Base-by-base conservation (phyloP, 352 stramenopile genomes). In the Pythium volutum region DNA sequence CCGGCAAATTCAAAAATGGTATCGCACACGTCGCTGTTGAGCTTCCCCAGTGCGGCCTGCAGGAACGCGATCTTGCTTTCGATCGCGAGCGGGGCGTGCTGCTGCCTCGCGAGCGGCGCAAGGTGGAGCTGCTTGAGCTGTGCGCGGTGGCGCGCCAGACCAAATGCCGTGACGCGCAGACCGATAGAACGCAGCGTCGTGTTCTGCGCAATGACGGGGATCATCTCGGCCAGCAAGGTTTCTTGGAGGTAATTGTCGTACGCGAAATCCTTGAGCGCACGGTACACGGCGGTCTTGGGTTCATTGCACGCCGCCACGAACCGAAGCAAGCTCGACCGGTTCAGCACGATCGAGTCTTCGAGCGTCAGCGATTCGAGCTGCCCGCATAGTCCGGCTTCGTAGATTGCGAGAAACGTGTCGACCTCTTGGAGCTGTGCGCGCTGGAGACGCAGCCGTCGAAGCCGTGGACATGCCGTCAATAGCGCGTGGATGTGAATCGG, bases 221-320 rank as follows among this genome's bases (percentile, higher is more conserved):
- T 27, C 20, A 68, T 33, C n/a, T 68, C 53, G 5, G 29, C 39
- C 2, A 68, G 31, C 3, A 63, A 20, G 36, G 20, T 55, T 18
- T 62, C 61, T 12, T 68, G 53, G 29, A 68, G 61, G 31, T 68
- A 68, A 29, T 63, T 62, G 53, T 68, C 61, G 48, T 55, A 68
- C 16, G 52, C 53, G 34, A 68, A 68, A 29, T 68, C 53, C 11
- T 54, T 52, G 45, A 68, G 52, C 2, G 34, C 25, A 26, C 31
- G 61, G 31, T 62, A 27, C 9, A 68, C 15, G 3, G 16, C 16
- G 16, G 9, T 47, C 9, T 18, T 16, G 1, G 10, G 27, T 18
- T 63, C 38, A 22, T 68, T 68, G 38, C 48, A 63, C 3, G 38
- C 26, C 2, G 20, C 23, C 1, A 68, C 25, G 6, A 68, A 52